phyloP scores from a whole-genome alignment of 495 filamentous ascomycete genomes.

The Xylaria curta region DNA sequence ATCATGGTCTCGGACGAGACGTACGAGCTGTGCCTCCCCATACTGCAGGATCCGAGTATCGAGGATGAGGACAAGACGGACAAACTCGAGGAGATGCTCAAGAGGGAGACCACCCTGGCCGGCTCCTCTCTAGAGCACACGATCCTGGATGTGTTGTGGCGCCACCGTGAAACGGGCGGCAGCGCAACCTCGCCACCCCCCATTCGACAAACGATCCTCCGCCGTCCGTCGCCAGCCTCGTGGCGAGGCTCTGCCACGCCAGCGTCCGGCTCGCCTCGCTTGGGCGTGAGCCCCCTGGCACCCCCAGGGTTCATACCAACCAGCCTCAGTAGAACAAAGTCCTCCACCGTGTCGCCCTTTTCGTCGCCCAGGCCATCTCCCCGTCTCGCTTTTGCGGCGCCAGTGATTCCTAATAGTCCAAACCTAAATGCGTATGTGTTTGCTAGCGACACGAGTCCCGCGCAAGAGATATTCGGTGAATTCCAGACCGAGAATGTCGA shows the following conservation, averaged over 20 bases:
- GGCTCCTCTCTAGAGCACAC: slow-evolving; percentile 87
- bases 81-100: slow-evolving; percentile 84
- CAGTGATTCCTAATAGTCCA: slow-evolving; percentile 93
- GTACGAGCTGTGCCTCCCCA: slow-evolving; percentile 86
- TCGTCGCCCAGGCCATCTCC: slow-evolving; percentile 94
- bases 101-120: slow-evolving; percentile 74
- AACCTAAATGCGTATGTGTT: slow-evolving; percentile 94
- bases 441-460: slow-evolving; percentile 70
- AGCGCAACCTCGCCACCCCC: slow-evolving; percentile 78
- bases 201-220: slow-evolving; percentile 85
- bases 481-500: slow-evolving; percentile 92
- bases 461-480: slow-evolving; percentile 87
- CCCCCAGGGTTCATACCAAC: slow-evolving; percentile 83
- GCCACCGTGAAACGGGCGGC: slow-evolving; percentile 78
- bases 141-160: slow-evolving; percentile 90
- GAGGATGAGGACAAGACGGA: slow-evolving; percentile 97
- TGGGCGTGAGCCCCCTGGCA: slow-evolving; percentile 80
- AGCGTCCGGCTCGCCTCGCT: slow-evolving; percentile 73
- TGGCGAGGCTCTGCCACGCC: slow-evolving; percentile 87
- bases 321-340: slow-evolving; percentile 73
- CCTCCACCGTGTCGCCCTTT: slow-evolving; percentile 86
- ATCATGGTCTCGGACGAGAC: slow-evolving; percentile 91
- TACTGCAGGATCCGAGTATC: slow-evolving; percentile 80
- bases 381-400: slow-evolving; percentile 85
- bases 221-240: slow-evolving; percentile 87